Conservation (phyloP, 2,329 filamentous ascomycete species). For the Pyrenophora tritici-repentis region DNA sequence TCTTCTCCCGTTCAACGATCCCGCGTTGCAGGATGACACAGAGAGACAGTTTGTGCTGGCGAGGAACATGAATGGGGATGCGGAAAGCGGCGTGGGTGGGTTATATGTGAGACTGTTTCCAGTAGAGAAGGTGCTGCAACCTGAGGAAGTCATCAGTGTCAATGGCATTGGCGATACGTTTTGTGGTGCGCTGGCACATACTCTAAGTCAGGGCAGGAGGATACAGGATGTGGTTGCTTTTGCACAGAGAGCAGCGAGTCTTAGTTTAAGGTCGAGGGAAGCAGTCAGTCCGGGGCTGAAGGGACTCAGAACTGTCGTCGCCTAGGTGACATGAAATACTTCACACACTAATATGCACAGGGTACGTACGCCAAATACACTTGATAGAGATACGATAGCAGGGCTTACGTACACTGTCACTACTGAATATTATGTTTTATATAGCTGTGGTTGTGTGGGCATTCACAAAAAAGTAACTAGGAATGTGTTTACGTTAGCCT, state of each 20-base stretch:
- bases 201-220: constrained; percentile 63
- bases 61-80: constrained; percentile 56
- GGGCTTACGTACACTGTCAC: too few species aligned
- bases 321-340: too few species aligned
- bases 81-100: constrained; percentile 63
- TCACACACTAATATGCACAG: too few species aligned
- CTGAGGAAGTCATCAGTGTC: constrained; percentile 77
- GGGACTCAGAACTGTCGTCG: constrained; percentile 16
- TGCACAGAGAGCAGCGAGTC: constrained; percentile 79
- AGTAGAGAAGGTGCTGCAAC: constrained; percentile 64
- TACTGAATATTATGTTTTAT: too few species aligned
- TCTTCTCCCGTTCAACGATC: constrained; percentile 70
- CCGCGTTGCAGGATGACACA: constrained; percentile 65
- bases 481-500: too few species aligned
- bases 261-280: constrained; percentile 76
- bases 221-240: constrained; percentile 71
- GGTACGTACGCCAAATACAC: too few species aligned
- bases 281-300: constrained; percentile 68
- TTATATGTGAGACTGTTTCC: constrained; percentile 80
- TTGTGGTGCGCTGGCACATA: constrained; percentile 81
- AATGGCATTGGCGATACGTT: constrained; percentile 96
- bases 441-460: too few species aligned
- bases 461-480: too few species aligned
- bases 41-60: constrained; percentile 73
- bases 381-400: too few species aligned